Conservation (phyloP, 768 basidiomycete genomes). For the Amanita muscaria region DNA sequence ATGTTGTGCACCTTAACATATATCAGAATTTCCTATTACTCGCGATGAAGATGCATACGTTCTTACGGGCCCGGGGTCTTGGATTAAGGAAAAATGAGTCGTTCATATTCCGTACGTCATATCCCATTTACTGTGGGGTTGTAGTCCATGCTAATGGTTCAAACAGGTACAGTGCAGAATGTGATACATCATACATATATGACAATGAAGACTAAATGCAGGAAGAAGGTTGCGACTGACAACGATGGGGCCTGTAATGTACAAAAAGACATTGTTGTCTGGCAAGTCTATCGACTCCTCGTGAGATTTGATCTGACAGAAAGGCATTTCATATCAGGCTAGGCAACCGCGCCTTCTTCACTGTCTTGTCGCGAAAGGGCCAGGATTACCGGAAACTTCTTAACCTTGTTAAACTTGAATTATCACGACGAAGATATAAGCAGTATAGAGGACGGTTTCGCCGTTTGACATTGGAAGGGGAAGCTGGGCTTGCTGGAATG, state of each 20-base stretch:
- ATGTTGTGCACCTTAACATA: slow-evolving; percentile 67
- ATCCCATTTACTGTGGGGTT: neutral
- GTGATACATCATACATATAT: slow-evolving; percentile 49
- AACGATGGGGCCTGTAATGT: slow-evolving; percentile 34
- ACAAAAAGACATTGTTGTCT: slow-evolving; percentile 44
- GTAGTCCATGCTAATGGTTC: neutral
- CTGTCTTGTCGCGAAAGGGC: slow-evolving; percentile 48
- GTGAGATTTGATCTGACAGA: neutral
- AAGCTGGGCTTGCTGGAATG: neutral
- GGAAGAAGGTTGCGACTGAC: slow-evolving; percentile 28
- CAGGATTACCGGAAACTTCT: slow-evolving; percentile 40
- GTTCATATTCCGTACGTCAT: slow-evolving; percentile 48
- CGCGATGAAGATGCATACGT: slow-evolving; percentile 82
- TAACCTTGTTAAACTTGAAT: slow-evolving; percentile 38
- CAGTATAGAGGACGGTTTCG: slow-evolving; percentile 37
- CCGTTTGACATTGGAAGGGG: slow-evolving; percentile 33
- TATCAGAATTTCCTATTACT: slow-evolving; percentile 79
- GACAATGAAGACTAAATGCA: slow-evolving; percentile 39
- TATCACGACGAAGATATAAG: slow-evolving; percentile 37
- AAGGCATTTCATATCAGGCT: slow-evolving; percentile 43
- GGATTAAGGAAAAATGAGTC: slow-evolving; percentile 31
- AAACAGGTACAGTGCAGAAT: slow-evolving; percentile 52
- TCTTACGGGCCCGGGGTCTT: slow-evolving; percentile 56
- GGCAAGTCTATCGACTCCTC: slow-evolving; percentile 34
- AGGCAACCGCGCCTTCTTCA: slow-evolving; percentile 70